These are phyloP conservation scores for Penicillium dipodomyicola DNA, from an alignment of 495 filamentous ascomycete genomes.

Conservation along the genomic window DNA sequence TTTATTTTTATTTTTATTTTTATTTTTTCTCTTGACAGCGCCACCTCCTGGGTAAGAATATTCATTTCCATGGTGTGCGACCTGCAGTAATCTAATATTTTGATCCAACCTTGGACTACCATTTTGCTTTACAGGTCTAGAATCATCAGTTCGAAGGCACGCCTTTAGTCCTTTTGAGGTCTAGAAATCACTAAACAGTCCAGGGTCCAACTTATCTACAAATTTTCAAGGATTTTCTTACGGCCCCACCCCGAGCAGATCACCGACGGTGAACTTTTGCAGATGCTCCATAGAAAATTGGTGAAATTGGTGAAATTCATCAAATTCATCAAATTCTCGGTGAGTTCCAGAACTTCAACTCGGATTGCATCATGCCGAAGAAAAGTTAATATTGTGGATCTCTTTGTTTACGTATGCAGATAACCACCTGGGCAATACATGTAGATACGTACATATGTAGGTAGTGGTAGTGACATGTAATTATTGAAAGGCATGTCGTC, in stretches of 20 bases:
- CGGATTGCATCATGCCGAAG: conserved; percentile 16
- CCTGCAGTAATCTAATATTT: not conserved
- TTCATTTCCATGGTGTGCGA: not conserved
- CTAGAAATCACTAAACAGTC: not conserved
- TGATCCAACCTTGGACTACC: not conserved
- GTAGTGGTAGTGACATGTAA: too few relatives aligned
- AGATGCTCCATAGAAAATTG: conserved; percentile 14
- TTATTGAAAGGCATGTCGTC: not conserved
- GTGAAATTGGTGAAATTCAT: too few relatives aligned
- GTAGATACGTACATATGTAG: too few relatives aligned
- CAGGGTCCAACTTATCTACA: not conserved
- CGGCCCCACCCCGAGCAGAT: conserved; percentile 23
- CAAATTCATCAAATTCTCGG: not conserved
- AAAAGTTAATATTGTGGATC: conserved; percentile 8
- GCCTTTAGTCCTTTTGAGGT: not conserved
- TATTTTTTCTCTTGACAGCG: not conserved
- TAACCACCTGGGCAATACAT: not conserved
- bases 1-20: not conserved
- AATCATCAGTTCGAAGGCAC: not conserved
- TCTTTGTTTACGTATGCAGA: not conserved
- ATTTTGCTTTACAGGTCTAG: not conserved
- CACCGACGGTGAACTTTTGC: conserved; percentile 19
- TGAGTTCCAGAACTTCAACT: conserved; percentile 22
- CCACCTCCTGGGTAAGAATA: not conserved
- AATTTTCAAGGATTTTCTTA: conserved; percentile 18